phyloP scores from a whole-genome alignment of 1,284 basidiomycete genomes.

The Trametes sp. region DNA sequence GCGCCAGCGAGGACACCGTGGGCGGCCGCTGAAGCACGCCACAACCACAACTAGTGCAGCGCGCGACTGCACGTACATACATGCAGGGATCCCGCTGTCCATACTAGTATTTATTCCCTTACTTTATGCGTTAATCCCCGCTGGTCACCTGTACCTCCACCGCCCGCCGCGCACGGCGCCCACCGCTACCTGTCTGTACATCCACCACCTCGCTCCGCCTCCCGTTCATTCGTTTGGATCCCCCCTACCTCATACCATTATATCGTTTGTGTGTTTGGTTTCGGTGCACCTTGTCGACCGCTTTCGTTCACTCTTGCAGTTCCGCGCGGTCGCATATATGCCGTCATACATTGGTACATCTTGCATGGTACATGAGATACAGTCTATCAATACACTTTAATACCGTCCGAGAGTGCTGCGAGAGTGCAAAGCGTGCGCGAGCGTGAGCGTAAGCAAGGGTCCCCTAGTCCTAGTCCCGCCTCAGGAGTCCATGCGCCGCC shows the following conservation, averaged over 20 bases:
- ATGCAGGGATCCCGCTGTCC: constrained; percentile 4
- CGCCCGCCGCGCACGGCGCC: not conserved
- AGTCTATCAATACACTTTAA: constrained; percentile 36
- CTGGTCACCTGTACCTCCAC: constrained; percentile 10
- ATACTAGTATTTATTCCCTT: constrained; percentile 34
- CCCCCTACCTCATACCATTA: constrained; percentile 16
- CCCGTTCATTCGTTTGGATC: constrained; percentile 6
- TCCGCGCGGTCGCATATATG: constrained; percentile 16
- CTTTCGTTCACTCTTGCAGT: constrained; percentile 21
- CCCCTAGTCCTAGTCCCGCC: constrained; percentile 1
- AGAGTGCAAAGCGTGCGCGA: not conserved
- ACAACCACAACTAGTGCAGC: not conserved
- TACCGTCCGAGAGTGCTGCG: constrained; percentile 19
- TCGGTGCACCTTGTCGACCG: constrained; percentile 20
- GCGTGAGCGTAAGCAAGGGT: not conserved
- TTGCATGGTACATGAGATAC: constrained; percentile 33
- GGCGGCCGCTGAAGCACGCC: constrained; percentile 18
- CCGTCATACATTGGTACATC: constrained; percentile 29
- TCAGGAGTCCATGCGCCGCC: constrained; percentile 70
- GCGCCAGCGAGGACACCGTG: constrained; percentile 38
- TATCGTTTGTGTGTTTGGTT: constrained; percentile 16
- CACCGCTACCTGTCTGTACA: constrained; percentile 9
- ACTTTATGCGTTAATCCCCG: constrained; percentile 30
- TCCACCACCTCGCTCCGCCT: not conserved
- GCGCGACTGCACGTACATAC: constrained; percentile 2